Base-by-base conservation (phyloP, 495 filamentous ascomycete species). In the Choiromyces venosus region DNA sequence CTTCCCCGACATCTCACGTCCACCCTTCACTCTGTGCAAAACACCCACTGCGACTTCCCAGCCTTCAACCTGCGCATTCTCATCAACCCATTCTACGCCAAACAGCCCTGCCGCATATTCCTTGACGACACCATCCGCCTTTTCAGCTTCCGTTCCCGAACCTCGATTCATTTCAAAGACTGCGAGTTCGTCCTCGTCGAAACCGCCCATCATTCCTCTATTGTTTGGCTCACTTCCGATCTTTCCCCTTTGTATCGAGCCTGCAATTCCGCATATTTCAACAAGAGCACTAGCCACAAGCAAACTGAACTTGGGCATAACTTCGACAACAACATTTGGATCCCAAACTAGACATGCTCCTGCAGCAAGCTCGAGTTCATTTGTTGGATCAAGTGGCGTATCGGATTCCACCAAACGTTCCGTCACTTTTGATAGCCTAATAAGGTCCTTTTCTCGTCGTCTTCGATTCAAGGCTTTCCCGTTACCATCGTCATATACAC, bases 161-260 rank as follows among this genome's bases (percentile, higher is more conserved):
- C 42, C 69, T n/a, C 61, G 44, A 8, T 39, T 21, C 67, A 73
- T 77, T 40, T 64, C 67, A 21, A 79, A 42, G 21, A 81, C 73
- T 33, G 72, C 76, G 52, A 76, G 37, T n/a, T 81, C 79, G 37
- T 81, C 79, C 14, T 78, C 79, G 68, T 81, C 76, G 36, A 80
- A 74, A 5, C 42, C 72, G 2, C 65, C 73, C 38, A 75, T 29
- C 72, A 78, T 70, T 10, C 69, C 46, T 37, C 39, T 73, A 29
- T 66, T 67, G 18, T 40, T 73, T 19, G 35, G 16, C 33, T 69
- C 65, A 25, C 44, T 33, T n/a, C 73, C 37, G 37, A 64, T 75
- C 18, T 71, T 76, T 64, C 73, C 68, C 25, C 76, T 46, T n/a
- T 67, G 65, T 33, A 81, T 71, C 36, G 42, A 71, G n/a, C 79